Base-by-base conservation (phyloP, 108 stramenopile species). In the Cyclotella baltica region DNA sequence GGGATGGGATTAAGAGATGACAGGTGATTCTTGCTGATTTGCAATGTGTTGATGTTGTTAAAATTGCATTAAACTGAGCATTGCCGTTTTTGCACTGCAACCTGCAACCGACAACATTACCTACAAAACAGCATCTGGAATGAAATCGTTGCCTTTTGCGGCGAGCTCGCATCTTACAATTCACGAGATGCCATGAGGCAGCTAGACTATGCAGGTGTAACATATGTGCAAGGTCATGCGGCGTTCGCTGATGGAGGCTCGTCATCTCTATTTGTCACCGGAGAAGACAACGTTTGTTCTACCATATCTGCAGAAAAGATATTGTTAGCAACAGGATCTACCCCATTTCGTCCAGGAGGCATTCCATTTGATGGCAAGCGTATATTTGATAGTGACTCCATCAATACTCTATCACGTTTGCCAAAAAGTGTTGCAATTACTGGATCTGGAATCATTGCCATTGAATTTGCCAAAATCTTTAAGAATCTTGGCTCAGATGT, bases 391-490 rank as follows among this genome's bases (percentile, higher is more conserved):
- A 80, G 83, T 30, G 92, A 93, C 68, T 77, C 82, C 4, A 93
- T 93, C 67, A 93, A 93, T 72, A 73, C 74, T 53, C 35, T 93
- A 29, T 51, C 47, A 23, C 83, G 65, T 64, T 80, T 93, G 37
- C 92, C 92, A 16, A 90, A 88, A 78, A 87, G 86, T 47, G 77
- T 93, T 19, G 92, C 84, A 19, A 93, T 93, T 62, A 90, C 89
- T 3, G 92, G 92, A 8, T 65, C 62, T 46, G 92, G 92, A 18
- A 93, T 93, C 51, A 87, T 93, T 80, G 90, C 92, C 4, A 83
- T 93, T n/a, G 92, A 93, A 79, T 93, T 83, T 85, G 92, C 92
- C 46, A 91, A 91, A 63, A 90, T 93, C 30, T 92, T 93, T 67
- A 77, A 87, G 50, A 93, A 92, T 70, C 57, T 93, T 37, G 93